Base-by-base conservation (phyloP, 2,329 filamentous ascomycete genomes). In the Fusarium domesticum region DNA sequence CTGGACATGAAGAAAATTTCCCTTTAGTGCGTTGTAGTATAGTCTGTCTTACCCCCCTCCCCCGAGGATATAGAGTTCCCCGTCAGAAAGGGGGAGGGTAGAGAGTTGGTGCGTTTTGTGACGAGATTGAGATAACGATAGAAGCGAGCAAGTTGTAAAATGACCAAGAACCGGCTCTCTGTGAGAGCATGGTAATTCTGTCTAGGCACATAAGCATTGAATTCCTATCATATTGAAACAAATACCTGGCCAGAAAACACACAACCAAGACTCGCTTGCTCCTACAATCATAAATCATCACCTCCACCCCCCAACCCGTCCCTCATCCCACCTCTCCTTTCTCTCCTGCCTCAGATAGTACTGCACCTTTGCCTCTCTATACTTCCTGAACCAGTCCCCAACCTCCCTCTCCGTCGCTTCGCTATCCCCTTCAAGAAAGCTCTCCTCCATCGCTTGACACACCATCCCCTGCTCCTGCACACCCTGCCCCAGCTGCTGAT, bases 251-350 rank as follows among this genome's bases (percentile, higher is more conserved):
- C 16, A 37, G 17, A 28, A 28, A 31, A 17, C 17, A 18, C 7
- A 35, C 20, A 32, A 36, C 36, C 34, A 31, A 35, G 18, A 19
- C 36, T 12, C 16, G 17, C 25, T 37, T 17, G 18, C 32, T 19
- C 7, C 31, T 15, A 6, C 15, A 31, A 23, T 40, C 20, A 25
- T n/a, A 11, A 12, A 34, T 15, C 18, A 18, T 81, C 72, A 92
- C 61, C 92, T 80, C 93, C 93, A 97, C 1, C 93, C 93, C 10
- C 92, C 92, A 25, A 97, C 92, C 55, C 92, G 77, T 18, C 92
- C 90, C 69, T 97, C 92, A 64, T 97, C 93, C 93, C 93, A 97
- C 58, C 93, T 78, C 60, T 90, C 87, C 67, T 91, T 95, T 54
- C 89, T 80, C 72, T 97, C 93, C 61, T 85, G 83, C 45, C 93